Conservation (phyloP, 2,329 filamentous ascomycete genomes). For the Aureobasidium lini region DNA sequence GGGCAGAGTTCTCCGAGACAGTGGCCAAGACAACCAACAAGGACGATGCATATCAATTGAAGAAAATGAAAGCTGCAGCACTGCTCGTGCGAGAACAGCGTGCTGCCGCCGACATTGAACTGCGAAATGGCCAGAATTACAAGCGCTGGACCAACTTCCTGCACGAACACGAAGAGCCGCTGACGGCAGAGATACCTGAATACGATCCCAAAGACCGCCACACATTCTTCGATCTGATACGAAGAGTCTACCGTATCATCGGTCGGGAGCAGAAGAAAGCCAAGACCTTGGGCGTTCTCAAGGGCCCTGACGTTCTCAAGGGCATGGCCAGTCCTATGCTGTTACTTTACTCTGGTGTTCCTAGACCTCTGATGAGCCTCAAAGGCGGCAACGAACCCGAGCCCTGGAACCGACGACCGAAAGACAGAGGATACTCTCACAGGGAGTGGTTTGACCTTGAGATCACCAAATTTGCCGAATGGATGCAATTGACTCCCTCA, state of each 20-base stretch:
- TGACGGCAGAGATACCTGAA: not conserved
- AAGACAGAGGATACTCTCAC: not conserved
- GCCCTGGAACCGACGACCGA: not conserved
- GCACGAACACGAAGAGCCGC: not conserved
- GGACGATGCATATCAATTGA: not conserved
- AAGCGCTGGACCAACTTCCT: not conserved
- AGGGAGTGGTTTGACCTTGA: constrained; percentile 36
- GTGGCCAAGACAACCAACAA: not conserved
- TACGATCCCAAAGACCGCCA: not conserved
- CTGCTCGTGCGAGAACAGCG: too few relatives aligned
- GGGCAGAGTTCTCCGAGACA: not conserved
- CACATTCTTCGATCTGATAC: not conserved
- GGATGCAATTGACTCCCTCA: constrained; percentile 34
- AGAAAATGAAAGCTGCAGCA: not conserved
- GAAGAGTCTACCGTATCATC: not conserved
- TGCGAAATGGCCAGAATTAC: not conserved
- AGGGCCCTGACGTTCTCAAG: too few relatives aligned
- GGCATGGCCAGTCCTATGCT: not conserved
- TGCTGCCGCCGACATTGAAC: not conserved
- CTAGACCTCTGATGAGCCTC: not conserved
- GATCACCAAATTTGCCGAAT: constrained; percentile 38
- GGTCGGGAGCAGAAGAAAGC: not conserved
- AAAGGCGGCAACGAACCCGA: not conserved
- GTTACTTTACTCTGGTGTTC: not conserved
- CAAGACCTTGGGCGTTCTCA: too few relatives aligned